A percentile compares a stretch with the other conserved stretches of the same genome.
Evolutionary conservation across 2,329 filamentous ascomycete genomes (phyloP).

Genomic region (Aspergillus spinulosporus): DNA sequence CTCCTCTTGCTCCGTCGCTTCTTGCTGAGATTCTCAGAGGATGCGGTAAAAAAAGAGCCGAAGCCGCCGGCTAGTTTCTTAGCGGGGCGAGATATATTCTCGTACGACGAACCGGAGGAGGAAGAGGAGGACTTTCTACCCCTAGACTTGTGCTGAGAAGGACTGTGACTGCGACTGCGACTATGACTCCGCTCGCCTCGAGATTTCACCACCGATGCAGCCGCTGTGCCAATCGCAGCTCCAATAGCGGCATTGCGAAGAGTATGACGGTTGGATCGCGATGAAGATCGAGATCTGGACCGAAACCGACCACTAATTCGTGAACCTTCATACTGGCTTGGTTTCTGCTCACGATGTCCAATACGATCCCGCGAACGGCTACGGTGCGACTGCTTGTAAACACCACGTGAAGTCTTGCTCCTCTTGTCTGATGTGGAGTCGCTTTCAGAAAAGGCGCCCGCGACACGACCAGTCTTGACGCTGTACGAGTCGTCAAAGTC

Average conservation of each 20-base stretch:
- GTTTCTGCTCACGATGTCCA: conserved; percentile 31
- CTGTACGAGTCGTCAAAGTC: conserved; percentile 64
- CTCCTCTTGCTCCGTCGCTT: conserved; percentile 49
- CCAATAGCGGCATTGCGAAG: conserved; percentile 40
- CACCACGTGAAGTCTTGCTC: conserved; percentile 48
- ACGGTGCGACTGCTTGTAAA: conserved; percentile 33
- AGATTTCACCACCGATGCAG: conserved; percentile 29
- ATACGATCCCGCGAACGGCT: conserved; percentile 39
- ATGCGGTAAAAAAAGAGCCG: conserved; percentile 62
- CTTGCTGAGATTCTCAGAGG: conserved; percentile 54
- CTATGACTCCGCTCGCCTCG: conserved; percentile 26
- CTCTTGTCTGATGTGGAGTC: conserved; percentile 34
- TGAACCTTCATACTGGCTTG: conserved; percentile 24
- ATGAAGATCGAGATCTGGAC: conserved; percentile 44
- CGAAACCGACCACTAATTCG: conserved; percentile 36
- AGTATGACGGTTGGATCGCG: conserved; percentile 29
- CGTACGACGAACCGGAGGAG: conserved; percentile 59
- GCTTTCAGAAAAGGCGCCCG: conserved; percentile 32
- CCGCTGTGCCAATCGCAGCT: conserved; percentile 37
- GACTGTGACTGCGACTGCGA: conserved; percentile 30
- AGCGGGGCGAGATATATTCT: conserved; percentile 65
- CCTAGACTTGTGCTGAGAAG: conserved; percentile 36
- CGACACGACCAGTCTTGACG: conserved; percentile 53
- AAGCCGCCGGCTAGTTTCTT: conserved; percentile 55
- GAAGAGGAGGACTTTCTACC: conserved; percentile 47